These are phyloP conservation scores for Taphrina flavorubra DNA, from an alignment of 1,139 yeast genomes.

Conservation along the genomic window DNA sequence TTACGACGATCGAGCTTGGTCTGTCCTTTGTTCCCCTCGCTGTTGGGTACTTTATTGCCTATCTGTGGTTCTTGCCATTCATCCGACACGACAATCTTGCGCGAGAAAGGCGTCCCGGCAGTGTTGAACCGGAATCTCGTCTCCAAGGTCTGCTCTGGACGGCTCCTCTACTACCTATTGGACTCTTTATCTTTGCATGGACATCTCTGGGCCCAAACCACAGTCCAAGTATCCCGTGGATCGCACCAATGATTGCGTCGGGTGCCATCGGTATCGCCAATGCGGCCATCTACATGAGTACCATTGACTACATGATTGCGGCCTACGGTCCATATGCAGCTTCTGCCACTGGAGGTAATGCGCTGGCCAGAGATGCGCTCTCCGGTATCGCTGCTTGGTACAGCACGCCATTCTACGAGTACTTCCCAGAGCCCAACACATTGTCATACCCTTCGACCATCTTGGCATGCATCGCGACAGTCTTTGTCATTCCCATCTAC, in stretches of 20 bases:
- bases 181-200: conserved; percentile 56
- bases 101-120: conserved; percentile 26
- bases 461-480: conserved; percentile 53
- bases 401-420: conserved; percentile 52
- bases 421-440: conserved; percentile 50
- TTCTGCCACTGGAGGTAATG: conserved; percentile 56
- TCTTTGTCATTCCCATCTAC: conserved; percentile 51
- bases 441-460: conserved; percentile 55
- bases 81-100: conserved; percentile 48
- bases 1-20: conserved; percentile 51
- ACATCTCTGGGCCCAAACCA: conserved; percentile 54
- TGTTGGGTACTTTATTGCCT: conserved; percentile 53
- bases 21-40: conserved; percentile 52
- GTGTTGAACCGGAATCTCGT: conserved; percentile 37
- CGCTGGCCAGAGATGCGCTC: conserved; percentile 55
- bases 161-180: conserved; percentile 54
- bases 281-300: conserved; percentile 54
- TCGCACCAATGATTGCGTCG: conserved; percentile 54
- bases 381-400: conserved; percentile 55
- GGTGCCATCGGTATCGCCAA: conserved; percentile 54
- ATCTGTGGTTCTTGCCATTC: conserved; percentile 49
- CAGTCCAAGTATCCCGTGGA: conserved; percentile 49
- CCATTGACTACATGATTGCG: conserved; percentile 55
- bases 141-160: conserved; percentile 42
- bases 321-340: conserved; percentile 56